Evolutionary conservation across 2,329 filamentous ascomycete species (phyloP), one percentile per base, ranked within the genome.

Genomic region (Botryotinia narcissicola): DNA sequence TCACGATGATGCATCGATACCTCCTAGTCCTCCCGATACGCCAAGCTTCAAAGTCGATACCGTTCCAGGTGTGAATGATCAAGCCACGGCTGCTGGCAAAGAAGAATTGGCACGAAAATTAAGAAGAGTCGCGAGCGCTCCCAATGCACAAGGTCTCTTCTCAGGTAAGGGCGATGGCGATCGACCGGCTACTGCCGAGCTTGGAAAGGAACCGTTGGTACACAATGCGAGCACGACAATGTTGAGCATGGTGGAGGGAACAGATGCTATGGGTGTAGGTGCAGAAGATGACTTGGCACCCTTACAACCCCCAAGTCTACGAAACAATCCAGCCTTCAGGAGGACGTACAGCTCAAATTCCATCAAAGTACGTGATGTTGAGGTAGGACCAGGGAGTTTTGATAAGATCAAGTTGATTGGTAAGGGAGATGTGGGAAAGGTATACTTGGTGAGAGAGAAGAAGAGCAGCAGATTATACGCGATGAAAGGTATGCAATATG

Each of bases 321-420:
- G 90, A 78, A 89, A 91, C 76, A 87, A 89, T 29, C 86, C 93
- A 67, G 90, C 93, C 32, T 99, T 98, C 84, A 88, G 96, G 80
- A 89, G 96, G 81, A 99, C 96, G 4, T 99, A 99, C 83, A 98
- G 96, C 83, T 98, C 95, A 77, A 99, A 98, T 83, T 98, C 96
- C 59, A 99, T 99, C 86, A 99, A 99, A 84, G 93, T 98, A 77
- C 90, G 96, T 79, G 94, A 97, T 82, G 96, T 99, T 66, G 96
- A 99, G 84, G 96, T 99, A 51, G 93, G 94, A 0, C 96, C 96
- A 0, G 88, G 93, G 75, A 98, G 95, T 82, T 99, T 99, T 80
- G 96, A 99, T 87, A 99, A 99, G 89, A 98, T 99, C 84, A 99
- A 99, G 83, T 88, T 99, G 84, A 98, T 99, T 81, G 96, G 96